Conservation (phyloP, 2,329 filamentous ascomycete species). For the Fusarium irregulare region DNA sequence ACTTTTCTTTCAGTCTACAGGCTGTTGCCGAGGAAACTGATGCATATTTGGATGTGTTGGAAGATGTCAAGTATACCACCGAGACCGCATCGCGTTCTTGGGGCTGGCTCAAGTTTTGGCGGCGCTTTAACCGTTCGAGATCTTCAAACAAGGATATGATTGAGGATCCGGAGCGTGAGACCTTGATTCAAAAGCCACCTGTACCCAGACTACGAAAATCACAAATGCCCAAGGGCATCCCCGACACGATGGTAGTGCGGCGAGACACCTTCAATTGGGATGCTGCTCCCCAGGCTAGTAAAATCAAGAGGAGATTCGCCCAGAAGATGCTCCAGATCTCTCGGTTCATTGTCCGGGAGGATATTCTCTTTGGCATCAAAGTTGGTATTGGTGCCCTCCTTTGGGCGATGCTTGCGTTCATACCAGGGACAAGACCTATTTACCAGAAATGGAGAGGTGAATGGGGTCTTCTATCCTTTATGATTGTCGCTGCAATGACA, state of each 20-base stretch:
- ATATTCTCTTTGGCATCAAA: conserved; percentile 85
- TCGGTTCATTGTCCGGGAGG: conserved; percentile 64
- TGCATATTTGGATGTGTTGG: conserved; percentile 82
- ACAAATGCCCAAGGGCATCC: conserved; percentile 67
- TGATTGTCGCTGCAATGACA: conserved; percentile 98
- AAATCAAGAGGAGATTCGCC: conserved; percentile 57
- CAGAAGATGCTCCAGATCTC: conserved; percentile 59
- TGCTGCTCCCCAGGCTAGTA: conserved; percentile 61
- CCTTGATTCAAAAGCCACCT: conserved; percentile 53
- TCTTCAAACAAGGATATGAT: conserved; percentile 17
- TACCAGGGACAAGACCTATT: conserved; percentile 78
- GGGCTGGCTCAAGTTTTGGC: conserved; percentile 90
- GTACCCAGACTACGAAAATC: conserved; percentile 64
- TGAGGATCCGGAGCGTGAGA: conserved; percentile 58
- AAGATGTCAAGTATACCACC: conserved; percentile 81
- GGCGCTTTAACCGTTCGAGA: conserved; percentile 24
- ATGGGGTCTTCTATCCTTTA: conserved; percentile 96
- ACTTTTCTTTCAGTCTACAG: conserved; percentile 92
- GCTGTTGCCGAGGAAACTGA: conserved; percentile 93
- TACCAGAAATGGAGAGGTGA: conserved; percentile 94
- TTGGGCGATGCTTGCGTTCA: conserved; percentile 90
- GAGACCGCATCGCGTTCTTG: conserved; percentile 74
- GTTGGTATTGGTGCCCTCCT: conserved; percentile 90
- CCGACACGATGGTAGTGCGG: conserved; percentile 63
- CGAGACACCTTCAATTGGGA: conserved; percentile 68